A percentile compares a stretch with the other conserved stretches of the same genome.
phyloP scores from a whole-genome alignment of 768 basidiomycete genomes.

The Lyophyllum decastes region DNA sequence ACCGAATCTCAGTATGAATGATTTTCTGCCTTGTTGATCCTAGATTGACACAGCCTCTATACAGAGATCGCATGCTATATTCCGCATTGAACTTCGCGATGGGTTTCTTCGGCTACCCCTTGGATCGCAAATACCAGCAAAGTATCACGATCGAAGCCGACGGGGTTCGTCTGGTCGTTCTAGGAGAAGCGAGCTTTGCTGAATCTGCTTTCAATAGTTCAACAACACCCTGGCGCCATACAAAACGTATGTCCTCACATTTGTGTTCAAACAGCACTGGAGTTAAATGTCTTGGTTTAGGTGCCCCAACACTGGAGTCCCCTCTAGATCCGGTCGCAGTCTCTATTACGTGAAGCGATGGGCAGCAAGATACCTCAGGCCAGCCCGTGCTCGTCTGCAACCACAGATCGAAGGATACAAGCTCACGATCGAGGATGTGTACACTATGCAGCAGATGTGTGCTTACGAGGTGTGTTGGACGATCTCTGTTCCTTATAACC shows the following conservation, averaged over 20 bases:
- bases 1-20: constrained; percentile 68
- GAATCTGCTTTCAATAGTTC: constrained; percentile 40
- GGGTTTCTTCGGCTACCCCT: constrained; percentile 78
- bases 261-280: not conserved
- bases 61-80: constrained; percentile 71
- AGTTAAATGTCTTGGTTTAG: constrained; percentile 23
- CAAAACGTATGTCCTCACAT: constrained; percentile 50
- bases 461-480: constrained; percentile 68
- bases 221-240: constrained; percentile 90
- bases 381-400: constrained; percentile 63
- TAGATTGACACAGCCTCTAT: not conserved
- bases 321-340: constrained; percentile 56
- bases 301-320: constrained; percentile 61
- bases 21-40: not conserved
- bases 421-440: constrained; percentile 68
- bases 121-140: constrained; percentile 73
- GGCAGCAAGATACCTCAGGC: constrained; percentile 70
- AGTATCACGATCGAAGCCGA: constrained; percentile 70
- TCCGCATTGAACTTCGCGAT: constrained; percentile 69
- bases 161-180: constrained; percentile 43
- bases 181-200: not conserved
- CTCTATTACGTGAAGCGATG: constrained; percentile 61
- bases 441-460: constrained; percentile 79
- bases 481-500: not conserved
- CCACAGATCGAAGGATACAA: constrained; percentile 60